Evolutionary conservation across 768 basidiomycete species (phyloP), one percentile per base, ranked within the genome.

Genomic region (Lactarius sp.): DNA sequence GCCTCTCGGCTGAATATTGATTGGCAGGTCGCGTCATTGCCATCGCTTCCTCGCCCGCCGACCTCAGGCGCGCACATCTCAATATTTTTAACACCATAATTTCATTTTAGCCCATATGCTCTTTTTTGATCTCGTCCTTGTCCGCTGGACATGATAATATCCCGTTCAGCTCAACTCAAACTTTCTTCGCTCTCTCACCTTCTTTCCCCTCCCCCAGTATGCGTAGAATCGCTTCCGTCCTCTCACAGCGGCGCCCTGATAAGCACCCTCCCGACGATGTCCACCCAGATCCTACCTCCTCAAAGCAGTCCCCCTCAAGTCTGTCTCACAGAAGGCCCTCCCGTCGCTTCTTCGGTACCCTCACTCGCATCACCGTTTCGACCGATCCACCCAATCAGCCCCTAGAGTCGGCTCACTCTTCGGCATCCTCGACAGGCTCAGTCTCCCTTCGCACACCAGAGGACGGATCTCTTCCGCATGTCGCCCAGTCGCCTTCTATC

Each of bases 141-240:
- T 46, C 52, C 62, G 12, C 13, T 42, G 37, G 54, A n/a, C 60
- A 62, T 51, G 55, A 34, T 46, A 62, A 31, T 60, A 42, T 41
- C 20, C 44, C 20, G 12, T 42, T 57, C 20, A 50, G 0, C 51
- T 36, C 42, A 8, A 20, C 27, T 14, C 22, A 37, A 22, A 52
- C 51, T 13, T 34, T 27, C 27, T 7, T 20, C 52, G 7, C 34
- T 41, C 37, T 37, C 34, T 46, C 41, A 39, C 16, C 47, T 20
- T 20, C 61, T 20, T 42, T 36, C 22, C 42, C 10, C 47, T 10
- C 12, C 12, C 51, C 36, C 51, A 70, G 46, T 62, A 88, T 88
- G 86, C 85, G 85, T 70, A 83, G 86, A 68, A 75, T 88, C 70
- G 79, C 79, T 58, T 81, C 83, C 42, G 81, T 82, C 68, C 81